These are phyloP conservation scores for Mollisiaceae sp. DNA, from an alignment of 2,329 filamentous ascomycete species.

Conservation along the genomic window DNA sequence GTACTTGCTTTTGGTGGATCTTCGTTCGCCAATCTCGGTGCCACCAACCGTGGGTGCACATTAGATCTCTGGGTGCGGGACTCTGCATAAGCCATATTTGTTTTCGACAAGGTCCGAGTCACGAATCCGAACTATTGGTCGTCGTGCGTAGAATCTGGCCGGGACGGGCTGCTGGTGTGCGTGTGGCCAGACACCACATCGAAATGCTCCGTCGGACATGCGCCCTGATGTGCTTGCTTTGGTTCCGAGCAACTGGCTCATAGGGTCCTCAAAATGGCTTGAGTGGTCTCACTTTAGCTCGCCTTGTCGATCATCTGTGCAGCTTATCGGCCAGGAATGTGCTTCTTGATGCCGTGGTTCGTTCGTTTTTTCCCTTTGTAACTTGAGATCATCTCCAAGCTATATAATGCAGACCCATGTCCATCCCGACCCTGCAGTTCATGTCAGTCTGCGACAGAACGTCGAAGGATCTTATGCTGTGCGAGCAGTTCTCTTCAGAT, in stretches of 20 bases:
- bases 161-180: background rate
- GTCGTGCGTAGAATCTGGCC: background rate
- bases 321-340: conserved; percentile 23
- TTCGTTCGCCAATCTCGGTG: conserved; percentile 36
- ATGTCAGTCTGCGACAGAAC: background rate
- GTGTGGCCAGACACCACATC: background rate
- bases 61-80: conserved; percentile 31
- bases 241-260: background rate
- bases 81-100: conserved; percentile 25
- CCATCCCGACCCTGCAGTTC: conserved; percentile 18
- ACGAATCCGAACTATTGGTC: conserved; percentile 21
- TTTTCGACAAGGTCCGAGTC: conserved; percentile 12
- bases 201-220: conserved; percentile 12
- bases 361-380: conserved; percentile 20
- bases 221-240: background rate
- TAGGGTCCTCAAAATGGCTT: conserved; percentile 1
- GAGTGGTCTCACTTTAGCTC: conserved; percentile 4
- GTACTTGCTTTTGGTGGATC: conserved; percentile 25
- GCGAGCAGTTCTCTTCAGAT: conserved; percentile 3
- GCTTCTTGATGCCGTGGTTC: background rate
- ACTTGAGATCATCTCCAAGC: conserved; percentile 14
- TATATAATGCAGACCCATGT: conserved; percentile 39
- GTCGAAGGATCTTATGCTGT: background rate
- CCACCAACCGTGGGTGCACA: conserved; percentile 21
- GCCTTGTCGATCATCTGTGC: conserved; percentile 22